Evolutionary conservation across 495 filamentous ascomycete species (phyloP), one percentile per base, ranked within the genome.

Genomic region (Annulohypoxylon moriforme): DNA sequence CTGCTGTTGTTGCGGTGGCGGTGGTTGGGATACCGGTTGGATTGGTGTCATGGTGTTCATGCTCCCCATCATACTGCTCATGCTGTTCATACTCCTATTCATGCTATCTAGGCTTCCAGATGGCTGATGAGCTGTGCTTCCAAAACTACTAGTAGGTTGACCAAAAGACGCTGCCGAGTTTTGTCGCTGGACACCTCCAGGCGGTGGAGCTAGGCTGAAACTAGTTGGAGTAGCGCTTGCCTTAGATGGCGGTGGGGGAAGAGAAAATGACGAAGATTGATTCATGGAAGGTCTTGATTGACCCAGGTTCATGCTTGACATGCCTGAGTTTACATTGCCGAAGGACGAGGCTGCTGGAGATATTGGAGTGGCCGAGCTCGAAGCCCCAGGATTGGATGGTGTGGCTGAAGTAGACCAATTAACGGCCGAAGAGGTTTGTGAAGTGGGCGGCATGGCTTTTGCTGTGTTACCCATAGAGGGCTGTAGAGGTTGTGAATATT

Each of bases 401-500:
- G 77, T 27, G 10, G 78, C 50, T 3, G 75, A 52, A 3, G 74
- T 59, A 9, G 76, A 74, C 83, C 83, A 85, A 71, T 76, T 80
- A 44, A 80, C 66, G 2, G 64, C 33, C 1, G 67, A 60, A 52
- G 76, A 63, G 8, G 22, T 60, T 16, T 64, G 74, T 22, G 69
- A 71, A 13, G n/a, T n/a, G 9, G 68, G 46, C 7, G 61, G 25
- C 18, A 8, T 49, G 2, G 50, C 18, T 33, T 71, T 69, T 4
- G 60, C 9, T 9, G 50, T 40, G 13, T 4, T 57, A 2, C 46
- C 38, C 1, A 50, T 16, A 14, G 63, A 62, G 2, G 82, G 81
- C 52, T 88, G 85, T 13, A 87, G 60, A 0, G 86, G 86, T 44
- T 87, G 82, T 4, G 86, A 86, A 67, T 80, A 88, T 65, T 87